Percentiles rank a stretch among this genome's conserved stretches.
phyloP scores from a whole-genome alignment of 768 basidiomycete genomes.

The Agrocybe pediades region DNA sequence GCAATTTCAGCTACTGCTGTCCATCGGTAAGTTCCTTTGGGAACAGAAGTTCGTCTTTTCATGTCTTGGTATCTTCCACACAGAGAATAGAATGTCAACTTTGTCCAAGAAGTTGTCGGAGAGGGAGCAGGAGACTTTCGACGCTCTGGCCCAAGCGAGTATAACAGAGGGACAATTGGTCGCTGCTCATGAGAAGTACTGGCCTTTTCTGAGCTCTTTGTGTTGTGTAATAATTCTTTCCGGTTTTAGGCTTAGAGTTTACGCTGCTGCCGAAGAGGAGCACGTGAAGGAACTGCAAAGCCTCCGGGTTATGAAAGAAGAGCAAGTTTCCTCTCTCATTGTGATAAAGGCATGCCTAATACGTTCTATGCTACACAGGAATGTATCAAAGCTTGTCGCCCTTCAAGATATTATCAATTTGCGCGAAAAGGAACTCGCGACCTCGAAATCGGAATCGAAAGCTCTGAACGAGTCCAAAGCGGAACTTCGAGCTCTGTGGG shows the following conservation, averaged over 20 bases:
- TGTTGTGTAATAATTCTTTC: neutral
- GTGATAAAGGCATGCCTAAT: neutral
- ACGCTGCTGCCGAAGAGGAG: constrained; percentile 8
- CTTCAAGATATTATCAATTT: constrained; percentile 25
- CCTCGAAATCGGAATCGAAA: constrained; percentile 21
- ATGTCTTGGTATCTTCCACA: neutral
- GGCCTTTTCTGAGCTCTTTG: neutral
- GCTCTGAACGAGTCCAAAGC: constrained; percentile 26
- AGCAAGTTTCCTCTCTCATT: constrained; percentile 13
- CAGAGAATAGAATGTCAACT: constrained; percentile 25
- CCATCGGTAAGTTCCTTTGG: constrained; percentile 12
- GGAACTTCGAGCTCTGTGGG: constrained; percentile 27
- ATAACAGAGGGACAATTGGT: constrained; percentile 21
- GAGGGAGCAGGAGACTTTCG: constrained; percentile 31
- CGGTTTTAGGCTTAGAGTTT: constrained; percentile 15
- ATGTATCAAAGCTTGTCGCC: constrained; percentile 20
- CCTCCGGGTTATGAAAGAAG: constrained; percentile 19
- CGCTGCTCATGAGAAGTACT: constrained; percentile 19
- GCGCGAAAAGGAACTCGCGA: constrained; percentile 26
- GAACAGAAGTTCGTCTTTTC: neutral
- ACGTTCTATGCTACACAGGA: constrained; percentile 4
- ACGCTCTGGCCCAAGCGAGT: constrained; percentile 23
- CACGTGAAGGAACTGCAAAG: constrained; percentile 13
- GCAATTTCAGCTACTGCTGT: constrained; percentile 11
- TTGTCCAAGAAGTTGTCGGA: constrained; percentile 23